These are phyloP conservation scores for Antrodiella citrinella DNA, from an alignment of 768 basidiomycete genomes.

Conservation along the genomic window DNA sequence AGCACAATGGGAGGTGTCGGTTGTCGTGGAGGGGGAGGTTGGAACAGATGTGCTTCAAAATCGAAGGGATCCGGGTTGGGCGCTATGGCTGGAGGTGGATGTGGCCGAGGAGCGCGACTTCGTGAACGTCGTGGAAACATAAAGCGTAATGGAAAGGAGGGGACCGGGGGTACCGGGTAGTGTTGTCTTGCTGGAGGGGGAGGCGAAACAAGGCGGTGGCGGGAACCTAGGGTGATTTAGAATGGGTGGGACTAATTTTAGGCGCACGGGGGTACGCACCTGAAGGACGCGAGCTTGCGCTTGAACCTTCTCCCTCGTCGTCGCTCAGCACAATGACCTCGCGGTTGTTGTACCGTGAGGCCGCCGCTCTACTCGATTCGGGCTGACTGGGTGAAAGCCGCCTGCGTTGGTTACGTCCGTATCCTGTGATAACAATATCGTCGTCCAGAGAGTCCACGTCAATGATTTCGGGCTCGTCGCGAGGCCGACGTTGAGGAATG, in stretches of 20 bases:
- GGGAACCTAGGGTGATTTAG: slow-evolving; percentile 3
- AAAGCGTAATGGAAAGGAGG: slow-evolving; percentile 34
- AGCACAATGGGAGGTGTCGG: slow-evolving; percentile 16
- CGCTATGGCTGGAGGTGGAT: slow-evolving; percentile 29
- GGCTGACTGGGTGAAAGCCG: slow-evolving; percentile 5
- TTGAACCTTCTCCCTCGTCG: slow-evolving; percentile 30
- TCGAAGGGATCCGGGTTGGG: slow-evolving; percentile 44
- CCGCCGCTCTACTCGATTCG: slow-evolving; percentile 2
- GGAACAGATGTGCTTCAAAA: slow-evolving; percentile 34
- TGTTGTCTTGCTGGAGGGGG: slow-evolving; percentile 12
- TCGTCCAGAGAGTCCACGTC: slow-evolving; percentile 36
- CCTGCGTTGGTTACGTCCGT: slow-evolving; percentile 11
- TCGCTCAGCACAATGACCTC: slow-evolving; percentile 29
- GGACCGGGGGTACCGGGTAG: slow-evolving; percentile 46
- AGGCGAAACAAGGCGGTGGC: slow-evolving; percentile 11
- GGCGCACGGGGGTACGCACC: slow-evolving; percentile 7
- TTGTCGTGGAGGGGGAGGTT: slow-evolving; percentile 13
- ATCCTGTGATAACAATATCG: slow-evolving; percentile 21
- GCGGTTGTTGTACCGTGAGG: not conserved
- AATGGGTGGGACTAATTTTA: not conserved
- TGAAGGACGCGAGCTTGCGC: slow-evolving; percentile 4
- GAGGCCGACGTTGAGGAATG: not conserved
- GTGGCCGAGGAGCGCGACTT: not conserved
- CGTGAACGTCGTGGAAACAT: slow-evolving; percentile 24
- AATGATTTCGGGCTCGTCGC: slow-evolving; percentile 27